Evolutionary conservation across 2,329 filamentous ascomycete genomes (phyloP), one percentile per base, ranked within the genome.

Genomic region (Alternaria incomplexa): DNA sequence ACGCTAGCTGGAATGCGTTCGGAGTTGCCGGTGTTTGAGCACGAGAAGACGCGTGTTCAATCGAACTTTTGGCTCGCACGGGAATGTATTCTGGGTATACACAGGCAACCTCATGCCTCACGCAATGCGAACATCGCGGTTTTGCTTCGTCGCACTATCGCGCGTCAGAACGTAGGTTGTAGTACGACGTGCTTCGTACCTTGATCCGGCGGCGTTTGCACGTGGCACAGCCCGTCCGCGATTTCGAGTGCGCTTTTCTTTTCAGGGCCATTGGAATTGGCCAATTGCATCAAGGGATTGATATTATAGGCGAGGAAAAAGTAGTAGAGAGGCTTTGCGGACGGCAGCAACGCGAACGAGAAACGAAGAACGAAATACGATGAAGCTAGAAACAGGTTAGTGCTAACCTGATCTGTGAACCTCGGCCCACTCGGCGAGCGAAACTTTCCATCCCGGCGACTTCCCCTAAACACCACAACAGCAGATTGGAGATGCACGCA

Each of bases 181-280:
- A 11, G 12, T 56, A 47, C 17, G 44, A 58, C 15, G 30, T 56
- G 22, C n/a, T 11, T 30, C 25, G 20, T 61, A 70, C 68, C 63
- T 72, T 72, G 43, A 71, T 72, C 12, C 65, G 62, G n/a, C 70
- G 64, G 43, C 65, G 68, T 32, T 68, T 72, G 45, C 70, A 71
- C 52, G 67, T 63, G 22, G 46, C 36, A 32, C 69, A 71, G 13
- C 69, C 69, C 5, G 26, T 56, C 15, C 69, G 65, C 26, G 69
- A 71, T 56, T 70, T 71, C 8, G 64, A 58, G 47, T 71, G 69
- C 13, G 67, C 63, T 32, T 55, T 47, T 45, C 67, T 64, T 20
- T 62, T 70, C 51, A 60, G 45, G 13, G 15, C 45, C 36, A 45
- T 61, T 26, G 51, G 4, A 8, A 32, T 9, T n/a, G 28, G 8